Evolutionary conservation across 2,329 filamentous ascomycete species (phyloP), one percentile per base, ranked within the genome.

Genomic region (Dothistroma septosporum): DNA sequence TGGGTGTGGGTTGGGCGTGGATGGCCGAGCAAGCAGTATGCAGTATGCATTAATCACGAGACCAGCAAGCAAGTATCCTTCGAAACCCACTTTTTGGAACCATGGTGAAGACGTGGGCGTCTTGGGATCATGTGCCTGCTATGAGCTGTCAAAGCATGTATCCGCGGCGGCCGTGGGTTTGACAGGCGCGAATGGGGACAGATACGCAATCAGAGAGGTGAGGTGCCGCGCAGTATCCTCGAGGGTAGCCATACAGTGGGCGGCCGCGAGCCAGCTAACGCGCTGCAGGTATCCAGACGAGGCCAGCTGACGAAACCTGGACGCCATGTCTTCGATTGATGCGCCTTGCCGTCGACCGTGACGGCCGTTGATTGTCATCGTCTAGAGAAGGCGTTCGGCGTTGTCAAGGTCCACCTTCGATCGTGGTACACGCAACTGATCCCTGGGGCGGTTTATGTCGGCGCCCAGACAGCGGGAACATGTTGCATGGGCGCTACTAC

Each of bases 141-240:
- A 28, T 55, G 53, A 55, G 35, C 53, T 55, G 53, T 55, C 53
- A 55, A 55, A 46, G 53, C 53, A 55, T 12, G 35, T 55, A 55
- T 14, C 53, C 53, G 53, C 32, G 47, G 28, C 21, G 12, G 47
- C 47, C 19, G 16, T 21, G 47, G 10, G 47, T 50, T 44, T 50
- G 47, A 50, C 47, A 50, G 47, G 47, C 6, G 11, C 47, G 16
- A 8, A 50, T 28, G 22, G 28, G 47, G 24, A 50, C 47, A 50
- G 21, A 19, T n/a, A 19, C 47, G 28, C 47, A 31, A 28, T 31
- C 47, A 22, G 19, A 33, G 24, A 53, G 28, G 24, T 33, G 41
- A 53, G 22, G 49, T 54, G 52, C 52, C 52, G 52, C 6, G n/a
- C 19, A 28, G 10, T 19, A 33, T 11, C 22, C 22, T 33, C 28